Evolutionary conservation across 2,329 filamentous ascomycete genomes (phyloP).

Genomic region (Verticillium isaacii): DNA sequence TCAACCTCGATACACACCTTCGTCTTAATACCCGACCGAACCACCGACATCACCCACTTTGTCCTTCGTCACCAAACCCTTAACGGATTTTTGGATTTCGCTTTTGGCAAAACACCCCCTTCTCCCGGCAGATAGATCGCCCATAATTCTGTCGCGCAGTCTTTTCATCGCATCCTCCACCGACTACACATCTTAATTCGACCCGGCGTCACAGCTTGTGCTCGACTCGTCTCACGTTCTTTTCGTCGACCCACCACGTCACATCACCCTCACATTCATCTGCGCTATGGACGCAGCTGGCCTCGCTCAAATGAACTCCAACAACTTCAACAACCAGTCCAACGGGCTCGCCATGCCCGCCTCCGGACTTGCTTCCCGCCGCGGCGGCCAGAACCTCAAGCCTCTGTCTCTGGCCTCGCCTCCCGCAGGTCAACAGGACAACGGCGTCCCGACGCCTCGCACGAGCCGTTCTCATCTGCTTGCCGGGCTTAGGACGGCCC

Average conservation of each 20-base stretch:
- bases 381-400: slow-evolving; percentile 85
- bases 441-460: slow-evolving; percentile 73
- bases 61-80: slow-evolving; percentile 1
- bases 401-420: slow-evolving; percentile 77
- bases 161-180: neutral
- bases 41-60: neutral
- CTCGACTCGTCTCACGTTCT: slow-evolving; percentile 10
- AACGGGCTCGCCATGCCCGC: slow-evolving; percentile 71
- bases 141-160: neutral
- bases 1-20: neutral
- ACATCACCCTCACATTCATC: slow-evolving; percentile 3
- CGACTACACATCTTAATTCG: slow-evolving; percentile 11
- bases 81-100: slow-evolving; percentile 18
- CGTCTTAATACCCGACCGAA: neutral
- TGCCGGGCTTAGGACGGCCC: slow-evolving; percentile 87
- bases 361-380: slow-evolving; percentile 76
- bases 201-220: slow-evolving; percentile 9
- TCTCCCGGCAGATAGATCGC: neutral
- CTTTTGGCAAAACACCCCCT: slow-evolving; percentile 17
- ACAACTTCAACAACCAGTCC: slow-evolving; percentile 62
- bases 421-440: slow-evolving; percentile 61
- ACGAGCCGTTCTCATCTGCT: slow-evolving; percentile 94
- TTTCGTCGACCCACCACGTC: slow-evolving; percentile 4
- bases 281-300: slow-evolving; percentile 87
- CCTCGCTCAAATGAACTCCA: slow-evolving; percentile 99